These are phyloP conservation scores for Lasiodiplodia citricola DNA, from an alignment of 2,329 filamentous ascomycete genomes.

Conservation along the genomic window DNA sequence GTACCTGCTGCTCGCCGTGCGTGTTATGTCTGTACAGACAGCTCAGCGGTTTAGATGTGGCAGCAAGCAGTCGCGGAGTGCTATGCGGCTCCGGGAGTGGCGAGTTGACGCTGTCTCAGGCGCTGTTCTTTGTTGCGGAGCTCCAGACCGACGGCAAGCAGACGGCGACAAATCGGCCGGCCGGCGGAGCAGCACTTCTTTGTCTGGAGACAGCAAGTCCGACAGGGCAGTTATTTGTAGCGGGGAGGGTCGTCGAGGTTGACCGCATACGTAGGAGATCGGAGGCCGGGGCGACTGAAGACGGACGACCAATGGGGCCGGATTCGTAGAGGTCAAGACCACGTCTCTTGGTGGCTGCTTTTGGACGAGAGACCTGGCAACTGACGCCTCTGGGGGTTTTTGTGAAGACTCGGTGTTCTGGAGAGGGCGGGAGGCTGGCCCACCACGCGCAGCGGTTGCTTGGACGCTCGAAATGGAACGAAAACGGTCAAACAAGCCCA, in stretches of 20 bases:
- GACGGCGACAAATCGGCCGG: constrained; percentile 38
- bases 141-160: constrained; percentile 33
- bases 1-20: constrained; percentile 40
- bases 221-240: constrained; percentile 46
- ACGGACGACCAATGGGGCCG: constrained; percentile 46
- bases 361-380: constrained; percentile 32
- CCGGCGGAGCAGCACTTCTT: constrained; percentile 39
- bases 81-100: constrained; percentile 36
- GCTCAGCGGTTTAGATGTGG: constrained; percentile 22
- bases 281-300: constrained; percentile 41
- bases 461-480: constrained; percentile 27
- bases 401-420: constrained; percentile 19
- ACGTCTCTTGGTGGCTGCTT: constrained; percentile 42
- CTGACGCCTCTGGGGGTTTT: constrained; percentile 24
- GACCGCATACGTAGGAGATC: constrained; percentile 43
- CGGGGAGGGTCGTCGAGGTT: constrained; percentile 39
- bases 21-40: constrained; percentile 30
- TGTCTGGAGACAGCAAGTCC: constrained; percentile 40
- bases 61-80: constrained; percentile 38
- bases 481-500: constrained; percentile 27
- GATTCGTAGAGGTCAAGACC: constrained; percentile 42
- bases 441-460: constrained; percentile 27
- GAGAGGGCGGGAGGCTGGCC: constrained; percentile 17
- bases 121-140: constrained; percentile 41
- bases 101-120: constrained; percentile 40